phyloP scores from a whole-genome alignment of 2,329 filamentous ascomycete species.

The Cryphonectria parasitica region DNA sequence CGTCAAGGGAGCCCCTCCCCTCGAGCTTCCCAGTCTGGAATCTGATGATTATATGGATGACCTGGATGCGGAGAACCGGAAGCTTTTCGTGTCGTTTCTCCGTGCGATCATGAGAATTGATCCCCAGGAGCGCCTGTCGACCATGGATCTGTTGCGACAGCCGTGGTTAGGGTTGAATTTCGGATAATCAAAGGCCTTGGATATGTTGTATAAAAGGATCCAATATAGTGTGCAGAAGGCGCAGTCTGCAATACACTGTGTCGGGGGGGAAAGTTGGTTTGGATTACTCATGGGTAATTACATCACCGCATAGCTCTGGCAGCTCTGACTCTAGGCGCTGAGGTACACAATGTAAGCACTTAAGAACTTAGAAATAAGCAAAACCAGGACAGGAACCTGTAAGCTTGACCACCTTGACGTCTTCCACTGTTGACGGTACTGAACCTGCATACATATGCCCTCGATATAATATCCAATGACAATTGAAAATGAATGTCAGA shows the following conservation, averaged over 20 bases:
- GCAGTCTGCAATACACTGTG: neutral
- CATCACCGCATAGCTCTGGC: neutral
- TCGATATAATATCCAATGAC: neutral
- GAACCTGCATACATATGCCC: neutral
- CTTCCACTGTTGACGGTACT: neutral
- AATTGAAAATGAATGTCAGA: neutral
- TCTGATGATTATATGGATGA: conserved; percentile 4
- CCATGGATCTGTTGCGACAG: neutral
- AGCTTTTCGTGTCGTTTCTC: neutral
- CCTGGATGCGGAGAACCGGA: neutral
- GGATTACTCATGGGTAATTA: neutral
- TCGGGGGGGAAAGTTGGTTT: fast-evolving
- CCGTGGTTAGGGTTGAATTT: neutral
- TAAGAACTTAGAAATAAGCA: too few species aligned
- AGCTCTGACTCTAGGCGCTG: too few species aligned
- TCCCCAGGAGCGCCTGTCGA: neutral
- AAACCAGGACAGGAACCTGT: neutral
- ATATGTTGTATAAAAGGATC: neutral
- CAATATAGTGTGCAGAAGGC: neutral
- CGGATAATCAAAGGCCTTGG: neutral
- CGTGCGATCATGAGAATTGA: neutral
- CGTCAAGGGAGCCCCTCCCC: neutral
- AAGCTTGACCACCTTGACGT: neutral
- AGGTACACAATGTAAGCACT: too few species aligned
- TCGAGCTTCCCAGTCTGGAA: conserved; percentile 1